Percentiles rank a stretch among this genome's conserved stretches.
phyloP scores from a whole-genome alignment of 257 asterid genomes.

The Primulina huaijiensis region DNA sequence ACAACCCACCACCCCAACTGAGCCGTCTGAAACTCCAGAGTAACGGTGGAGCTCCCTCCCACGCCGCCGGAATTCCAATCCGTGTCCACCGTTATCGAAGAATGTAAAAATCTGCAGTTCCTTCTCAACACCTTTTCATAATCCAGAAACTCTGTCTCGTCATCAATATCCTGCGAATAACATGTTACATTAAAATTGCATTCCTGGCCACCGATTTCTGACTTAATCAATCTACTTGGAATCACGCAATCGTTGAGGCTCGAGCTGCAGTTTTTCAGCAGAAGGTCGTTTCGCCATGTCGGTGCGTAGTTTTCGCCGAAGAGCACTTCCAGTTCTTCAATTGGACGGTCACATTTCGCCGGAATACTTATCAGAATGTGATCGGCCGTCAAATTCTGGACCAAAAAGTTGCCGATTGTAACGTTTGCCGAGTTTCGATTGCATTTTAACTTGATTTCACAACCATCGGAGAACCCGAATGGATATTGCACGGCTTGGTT shows the following conservation, averaged over 20 bases:
- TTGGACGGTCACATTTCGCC: conserved; percentile 51
- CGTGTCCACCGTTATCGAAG: conserved; percentile 52
- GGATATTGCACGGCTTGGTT: neutral
- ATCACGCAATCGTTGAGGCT: conserved; percentile 41
- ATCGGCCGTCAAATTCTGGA: conserved; percentile 51
- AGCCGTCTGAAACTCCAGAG: conserved; percentile 50
- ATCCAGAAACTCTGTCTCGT: conserved; percentile 35
- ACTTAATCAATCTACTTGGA: conserved; percentile 30
- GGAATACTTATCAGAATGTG: conserved; percentile 43
- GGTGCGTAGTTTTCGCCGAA: conserved; percentile 39
- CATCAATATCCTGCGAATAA: conserved; percentile 33
- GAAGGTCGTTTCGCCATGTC: conserved; percentile 58
- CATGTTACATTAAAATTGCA: conserved; percentile 44
- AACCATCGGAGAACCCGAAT: neutral
- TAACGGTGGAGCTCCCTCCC: conserved; percentile 26
- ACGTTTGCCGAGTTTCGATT: neutral
- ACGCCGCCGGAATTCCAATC: neutral
- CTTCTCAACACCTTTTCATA: conserved; percentile 23
- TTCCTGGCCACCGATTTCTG: conserved; percentile 13
- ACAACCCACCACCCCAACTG: conserved; percentile 84
- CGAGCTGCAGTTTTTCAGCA: conserved; percentile 45
- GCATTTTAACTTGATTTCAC: neutral
- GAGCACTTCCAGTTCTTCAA: conserved; percentile 34
- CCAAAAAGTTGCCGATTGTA: neutral
- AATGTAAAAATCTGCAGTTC: conserved; percentile 38